Percentiles rank a stretch among this genome's conserved stretches.
Evolutionary conservation across 257 asterid genomes (phyloP).

Genomic region (Parsonsia alboflavescens): DNA sequence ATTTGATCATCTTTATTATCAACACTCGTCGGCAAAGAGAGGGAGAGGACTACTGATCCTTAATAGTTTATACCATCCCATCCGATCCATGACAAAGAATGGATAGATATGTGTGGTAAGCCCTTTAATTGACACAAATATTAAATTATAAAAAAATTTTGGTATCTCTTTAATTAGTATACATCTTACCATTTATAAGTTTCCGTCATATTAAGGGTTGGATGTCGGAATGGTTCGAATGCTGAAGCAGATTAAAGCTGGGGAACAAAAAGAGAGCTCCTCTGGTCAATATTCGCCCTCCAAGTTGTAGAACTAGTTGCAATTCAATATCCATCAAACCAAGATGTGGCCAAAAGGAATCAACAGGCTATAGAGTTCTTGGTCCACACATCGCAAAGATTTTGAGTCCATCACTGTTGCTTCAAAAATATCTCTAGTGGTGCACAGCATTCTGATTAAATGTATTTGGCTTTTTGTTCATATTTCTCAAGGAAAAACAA

Average conservation of each 20-base stretch:
- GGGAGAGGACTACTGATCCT: background rate
- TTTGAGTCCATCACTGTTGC: background rate
- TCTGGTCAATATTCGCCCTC: slow-evolving; percentile 16
- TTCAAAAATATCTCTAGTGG: background rate
- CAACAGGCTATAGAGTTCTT: background rate
- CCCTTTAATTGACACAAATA: too few relatives aligned
- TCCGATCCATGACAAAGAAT: too few relatives aligned
- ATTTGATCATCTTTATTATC: background rate
- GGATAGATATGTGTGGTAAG: too few relatives aligned
- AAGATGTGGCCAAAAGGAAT: slow-evolving; percentile 6
- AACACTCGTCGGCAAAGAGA: background rate
- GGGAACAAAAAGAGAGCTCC: background rate
- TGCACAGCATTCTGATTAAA: background rate
- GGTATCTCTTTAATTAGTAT: too few relatives aligned
- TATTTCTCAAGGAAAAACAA: too few relatives aligned
- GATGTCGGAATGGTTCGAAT: too few relatives aligned
- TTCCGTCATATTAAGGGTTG: too few relatives aligned
- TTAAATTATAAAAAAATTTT: too few relatives aligned
- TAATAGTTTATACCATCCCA: too few relatives aligned
- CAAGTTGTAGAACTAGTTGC: slow-evolving; percentile 13
- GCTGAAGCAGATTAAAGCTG: background rate
- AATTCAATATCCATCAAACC: background rate
- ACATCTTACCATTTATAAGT: too few relatives aligned
- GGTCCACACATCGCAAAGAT: slow-evolving; percentile 10
- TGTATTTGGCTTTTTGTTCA: background rate